phyloP scores from a whole-genome alignment of 2,329 filamentous ascomycete genomes.

The Geosmithia putterillii region DNA sequence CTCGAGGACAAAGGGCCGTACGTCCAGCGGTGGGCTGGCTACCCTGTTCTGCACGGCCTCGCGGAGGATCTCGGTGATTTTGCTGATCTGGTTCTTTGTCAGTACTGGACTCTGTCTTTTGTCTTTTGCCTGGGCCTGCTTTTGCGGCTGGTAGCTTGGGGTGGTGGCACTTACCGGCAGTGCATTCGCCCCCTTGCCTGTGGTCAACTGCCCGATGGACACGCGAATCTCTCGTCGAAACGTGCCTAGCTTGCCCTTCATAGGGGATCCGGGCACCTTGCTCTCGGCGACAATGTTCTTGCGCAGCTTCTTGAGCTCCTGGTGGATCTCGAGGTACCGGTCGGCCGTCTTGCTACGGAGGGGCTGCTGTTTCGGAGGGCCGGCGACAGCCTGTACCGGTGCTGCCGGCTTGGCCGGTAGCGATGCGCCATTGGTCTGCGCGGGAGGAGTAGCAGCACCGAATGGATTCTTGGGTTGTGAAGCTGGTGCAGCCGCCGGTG shows the following conservation, averaged over 20 bases:
- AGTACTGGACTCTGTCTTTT: neutral
- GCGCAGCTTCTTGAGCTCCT: conserved; percentile 54
- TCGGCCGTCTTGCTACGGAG: conserved; percentile 15
- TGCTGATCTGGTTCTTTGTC: conserved; percentile 15
- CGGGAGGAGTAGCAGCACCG: too few species aligned
- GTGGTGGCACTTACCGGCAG: conserved; percentile 19
- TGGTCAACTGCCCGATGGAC: conserved; percentile 61
- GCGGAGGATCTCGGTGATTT: conserved; percentile 30
- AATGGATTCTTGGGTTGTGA: too few species aligned
- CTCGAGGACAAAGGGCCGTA: conserved; percentile 38
- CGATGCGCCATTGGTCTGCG: conserved; percentile 1
- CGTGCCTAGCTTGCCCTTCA: conserved; percentile 58
- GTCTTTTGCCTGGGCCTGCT: conserved; percentile 6
- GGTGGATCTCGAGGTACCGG: conserved; percentile 47
- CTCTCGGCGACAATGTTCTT: conserved; percentile 47
- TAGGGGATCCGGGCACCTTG: conserved; percentile 27
- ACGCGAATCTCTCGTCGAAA: conserved; percentile 61
- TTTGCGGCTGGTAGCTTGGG: neutral
- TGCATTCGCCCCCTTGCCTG: conserved; percentile 48
- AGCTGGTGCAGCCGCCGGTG: neutral
- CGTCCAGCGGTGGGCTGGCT: conserved; percentile 40
- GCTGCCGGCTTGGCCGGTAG: neutral
- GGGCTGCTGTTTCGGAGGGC: conserved; percentile 3
- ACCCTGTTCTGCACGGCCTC: conserved; percentile 38
- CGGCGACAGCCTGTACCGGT: neutral